Percentiles rank a stretch among this genome's conserved stretches.
These are phyloP conservation scores for Crithidia bombi DNA, from an alignment of 208 protist genomes.

Conservation along the genomic window DNA sequence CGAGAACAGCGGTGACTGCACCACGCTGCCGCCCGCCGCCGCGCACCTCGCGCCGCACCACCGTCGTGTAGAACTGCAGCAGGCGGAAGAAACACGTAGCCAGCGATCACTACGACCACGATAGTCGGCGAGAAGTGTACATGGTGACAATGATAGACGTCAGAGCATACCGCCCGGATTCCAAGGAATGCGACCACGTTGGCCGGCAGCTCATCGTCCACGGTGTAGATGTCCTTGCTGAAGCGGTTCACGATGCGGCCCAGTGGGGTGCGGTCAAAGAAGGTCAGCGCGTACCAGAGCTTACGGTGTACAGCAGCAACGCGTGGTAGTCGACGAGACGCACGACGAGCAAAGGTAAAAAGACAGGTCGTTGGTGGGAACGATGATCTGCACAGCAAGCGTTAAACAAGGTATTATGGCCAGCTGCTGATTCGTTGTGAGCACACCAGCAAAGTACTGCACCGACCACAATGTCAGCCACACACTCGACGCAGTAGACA, in stretches of 20 bases:
- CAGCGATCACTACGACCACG: conserved; percentile 44
- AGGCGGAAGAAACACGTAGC: conserved; percentile 72
- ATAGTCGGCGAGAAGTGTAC: conserved; percentile 24
- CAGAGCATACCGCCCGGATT: conserved; percentile 42
- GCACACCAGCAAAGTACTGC: conserved; percentile 29
- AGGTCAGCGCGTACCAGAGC: conserved; percentile 63
- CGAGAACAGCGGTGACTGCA: conserved; percentile 92
- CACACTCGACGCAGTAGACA: conserved; percentile 24
- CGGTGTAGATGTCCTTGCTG: conserved; percentile 41
- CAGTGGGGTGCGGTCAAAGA: conserved; percentile 93
- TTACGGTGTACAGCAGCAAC: conserved; percentile 48
- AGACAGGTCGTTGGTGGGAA: conserved; percentile 8
- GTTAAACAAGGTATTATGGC: conserved; percentile 23
- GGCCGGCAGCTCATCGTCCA: conserved; percentile 77
- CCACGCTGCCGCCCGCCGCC: conserved; percentile 83
- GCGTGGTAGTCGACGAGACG: conserved; percentile 43
- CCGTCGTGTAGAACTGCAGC: conserved; percentile 84
- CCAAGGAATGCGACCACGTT: conserved; percentile 36
- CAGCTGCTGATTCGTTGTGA: conserved; percentile 28
- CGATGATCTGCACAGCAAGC: conserved; percentile 5
- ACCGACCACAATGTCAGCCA: conserved; percentile 77
- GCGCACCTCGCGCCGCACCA: conserved; percentile 89
- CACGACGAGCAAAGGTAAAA: conserved; percentile 41
- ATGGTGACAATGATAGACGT: conserved; percentile 36
- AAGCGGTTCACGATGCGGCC: conserved; percentile 93